A percentile compares a stretch with the other conserved stretches of the same genome.
These are phyloP conservation scores for Diphasiastrum complanatum DNA, from an alignment of 83 land plant genomes.

Conservation along the genomic window DNA sequence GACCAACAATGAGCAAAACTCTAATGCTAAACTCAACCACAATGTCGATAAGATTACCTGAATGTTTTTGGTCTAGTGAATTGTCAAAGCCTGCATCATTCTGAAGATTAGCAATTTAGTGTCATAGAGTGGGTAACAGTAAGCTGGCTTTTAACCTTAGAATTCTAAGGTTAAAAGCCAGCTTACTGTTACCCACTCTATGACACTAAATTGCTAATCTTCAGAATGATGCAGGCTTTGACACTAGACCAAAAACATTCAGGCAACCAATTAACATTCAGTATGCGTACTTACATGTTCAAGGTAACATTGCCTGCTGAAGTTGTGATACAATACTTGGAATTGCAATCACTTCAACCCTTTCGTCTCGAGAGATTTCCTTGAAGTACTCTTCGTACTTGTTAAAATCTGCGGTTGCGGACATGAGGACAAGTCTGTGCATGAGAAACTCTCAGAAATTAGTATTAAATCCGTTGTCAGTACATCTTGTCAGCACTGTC, in stretches of 20 bases:
- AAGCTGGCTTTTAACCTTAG: no score
- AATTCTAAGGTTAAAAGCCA: no score
- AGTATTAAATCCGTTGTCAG: neutral
- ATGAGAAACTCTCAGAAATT: neutral
- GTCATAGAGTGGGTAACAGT: no score
- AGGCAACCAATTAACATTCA: no score
- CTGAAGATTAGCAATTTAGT: no score
- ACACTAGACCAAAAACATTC: no score
- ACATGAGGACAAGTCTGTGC: slow-evolving; percentile 80
- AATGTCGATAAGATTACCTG: neutral
- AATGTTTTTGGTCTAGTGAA: neutral
- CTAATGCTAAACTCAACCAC: neutral
- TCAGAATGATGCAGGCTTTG: no score
- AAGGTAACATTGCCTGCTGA: slow-evolving; percentile 38
- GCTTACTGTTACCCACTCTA: no score
- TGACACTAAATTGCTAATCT: no score
- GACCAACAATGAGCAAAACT: neutral
- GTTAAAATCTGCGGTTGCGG: slow-evolving; percentile 80
- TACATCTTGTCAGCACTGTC: neutral
- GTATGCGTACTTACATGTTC: slow-evolving; percentile 65
- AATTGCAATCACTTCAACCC: slow-evolving; percentile 68
- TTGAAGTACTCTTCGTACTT: slow-evolving; percentile 75
- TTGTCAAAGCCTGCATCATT: no score
- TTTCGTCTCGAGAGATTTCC: slow-evolving; percentile 71
- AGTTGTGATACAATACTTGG: no score